Base-by-base conservation (phyloP, 1,284 basidiomycete genomes). In the Marasmius tenuissimus region DNA sequence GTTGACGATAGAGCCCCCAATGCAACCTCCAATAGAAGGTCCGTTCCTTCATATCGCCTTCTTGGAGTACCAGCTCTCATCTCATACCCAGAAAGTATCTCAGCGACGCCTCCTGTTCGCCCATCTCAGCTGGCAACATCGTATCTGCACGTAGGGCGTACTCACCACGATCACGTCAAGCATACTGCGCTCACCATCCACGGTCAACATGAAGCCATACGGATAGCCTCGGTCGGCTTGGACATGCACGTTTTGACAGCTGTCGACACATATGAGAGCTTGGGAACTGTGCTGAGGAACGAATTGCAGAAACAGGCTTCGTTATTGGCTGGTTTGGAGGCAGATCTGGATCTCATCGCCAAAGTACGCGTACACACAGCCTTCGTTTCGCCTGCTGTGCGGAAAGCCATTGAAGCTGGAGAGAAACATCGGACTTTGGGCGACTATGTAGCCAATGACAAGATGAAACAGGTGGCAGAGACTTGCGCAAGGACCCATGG, bases 381-480 rank as follows among this genome's bases (percentile, higher is more conserved):
- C 62, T 93, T 93, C 67, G 75, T 93, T 71, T 89, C 87, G n/a
- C 73, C 78, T 3, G 75, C 82, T 1, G 83, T 86, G 57, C 78
- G 87, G 42, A 85, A 81, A 65, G 85, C 87, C 2, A 88, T 91
- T 55, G 88, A 91, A 62, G 76, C 81, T 0, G 90, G 89, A 1
- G 79, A 81, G 33, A 84, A 79, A 58, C 81, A 81, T 7, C 80
- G 91, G 54, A 88, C 86, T n/a, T 72, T 94, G 58, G 91, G 87
- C 7, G 90, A 92, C 70, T 94, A 93, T 72, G 91, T 94, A 20
- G 88, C 86, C 35, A 82, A 80, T 65, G 83, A 78, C 58, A 92
- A 88, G 76, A 94, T 94, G 91, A 82, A 83, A 62, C 84, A 93
- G 67, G 91, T 93, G 0, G 86, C 86, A 0, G 87, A 90, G 33